A percentile compares a stretch with the other conserved stretches of the same genome.
Conservation (phyloP, 1,284 basidiomycete genomes). For the Marasmius oreades region DNA sequence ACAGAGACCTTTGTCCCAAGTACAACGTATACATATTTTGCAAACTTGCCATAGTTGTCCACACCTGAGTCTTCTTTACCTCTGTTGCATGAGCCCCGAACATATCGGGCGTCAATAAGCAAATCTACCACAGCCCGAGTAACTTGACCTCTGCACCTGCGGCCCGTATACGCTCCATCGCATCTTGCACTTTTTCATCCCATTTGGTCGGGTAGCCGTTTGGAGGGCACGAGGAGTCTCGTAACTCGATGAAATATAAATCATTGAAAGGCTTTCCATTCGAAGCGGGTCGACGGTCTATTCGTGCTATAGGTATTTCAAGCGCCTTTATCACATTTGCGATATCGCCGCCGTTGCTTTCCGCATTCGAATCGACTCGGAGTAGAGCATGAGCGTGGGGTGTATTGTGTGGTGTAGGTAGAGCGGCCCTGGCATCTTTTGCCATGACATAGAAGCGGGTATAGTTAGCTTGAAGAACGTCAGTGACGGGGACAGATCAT, state of each 20-base stretch:
- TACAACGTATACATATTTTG: too few species aligned
- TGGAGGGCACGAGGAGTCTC: slow-evolving; percentile 1
- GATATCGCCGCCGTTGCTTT: slow-evolving; percentile 5
- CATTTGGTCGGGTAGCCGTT: slow-evolving; percentile 10
- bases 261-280: slow-evolving; percentile 48
- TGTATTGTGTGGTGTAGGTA: slow-evolving; percentile 18
- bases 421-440: slow-evolving; percentile 24
- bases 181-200: slow-evolving; percentile 27
- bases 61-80: too few species aligned
- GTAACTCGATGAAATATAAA: slow-evolving; percentile 57
- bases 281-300: slow-evolving; percentile 62
- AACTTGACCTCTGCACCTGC: slow-evolving; percentile 28
- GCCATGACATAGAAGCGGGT: slow-evolving; percentile 63
- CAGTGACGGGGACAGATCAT: slow-evolving; percentile 5
- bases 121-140: slow-evolving; percentile 6
- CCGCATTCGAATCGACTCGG: slow-evolving; percentile 1
- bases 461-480: slow-evolving; percentile 45
- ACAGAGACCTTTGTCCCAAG: too few species aligned
- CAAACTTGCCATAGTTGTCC: too few species aligned
- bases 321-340: slow-evolving; percentile 1
- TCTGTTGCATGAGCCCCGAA: too few species aligned
- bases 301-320: slow-evolving; percentile 33
- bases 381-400: slow-evolving; percentile 1
- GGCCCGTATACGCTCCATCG: slow-evolving; percentile 29
- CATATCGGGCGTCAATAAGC: too few species aligned